These are phyloP conservation scores for Fistulifera pelliculosa DNA, from an alignment of 108 stramenopile genomes.

Conservation along the genomic window DNA sequence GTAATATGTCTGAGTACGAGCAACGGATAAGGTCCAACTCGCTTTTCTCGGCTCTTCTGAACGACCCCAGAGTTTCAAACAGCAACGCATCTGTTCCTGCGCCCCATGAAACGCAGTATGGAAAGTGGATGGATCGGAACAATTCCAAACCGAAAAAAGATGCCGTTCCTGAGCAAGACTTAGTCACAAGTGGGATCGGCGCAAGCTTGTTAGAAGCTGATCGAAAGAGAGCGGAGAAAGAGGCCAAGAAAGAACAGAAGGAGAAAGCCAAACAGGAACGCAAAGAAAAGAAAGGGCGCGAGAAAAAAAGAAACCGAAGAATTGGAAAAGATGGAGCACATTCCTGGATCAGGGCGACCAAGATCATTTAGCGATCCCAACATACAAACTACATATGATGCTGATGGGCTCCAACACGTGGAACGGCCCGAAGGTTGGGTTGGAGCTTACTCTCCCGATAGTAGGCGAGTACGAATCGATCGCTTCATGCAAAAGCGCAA, in stretches of 20 bases:
- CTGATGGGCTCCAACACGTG: conserved; percentile 59
- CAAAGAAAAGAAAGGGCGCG: conserved; percentile 22
- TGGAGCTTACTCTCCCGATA: conserved; percentile 94
- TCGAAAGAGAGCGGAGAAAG: conserved; percentile 27
- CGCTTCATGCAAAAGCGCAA: conserved; percentile 90
- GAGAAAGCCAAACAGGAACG: conserved; percentile 22
- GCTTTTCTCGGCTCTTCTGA: conserved; percentile 39
- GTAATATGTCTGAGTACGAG: conserved; percentile 18
- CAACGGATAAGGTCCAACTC: conserved; percentile 68
- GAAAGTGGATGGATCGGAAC: conserved; percentile 59
- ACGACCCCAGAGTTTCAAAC: conserved; percentile 1
- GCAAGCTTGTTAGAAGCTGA: conserved; percentile 21
- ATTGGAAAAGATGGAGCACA: conserved; percentile 31
- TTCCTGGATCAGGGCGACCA: conserved; percentile 68
- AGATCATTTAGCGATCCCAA: conserved; percentile 82
- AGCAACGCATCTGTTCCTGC: conserved; percentile 16
- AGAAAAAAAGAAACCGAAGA: conserved; percentile 19
- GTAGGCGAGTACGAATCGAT: conserved; percentile 77
- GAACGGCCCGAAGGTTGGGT: conserved; percentile 85
- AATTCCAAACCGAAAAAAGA: no score
- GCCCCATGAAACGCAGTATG: conserved; percentile 26
- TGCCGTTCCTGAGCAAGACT: no score
- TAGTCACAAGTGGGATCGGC: conserved; percentile 6
- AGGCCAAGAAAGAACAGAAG: conserved; percentile 43
- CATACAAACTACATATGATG: conserved; percentile 39